Evolutionary conservation across 441 rosid genomes (phyloP).

Genomic region (Jatropha podagrica): DNA sequence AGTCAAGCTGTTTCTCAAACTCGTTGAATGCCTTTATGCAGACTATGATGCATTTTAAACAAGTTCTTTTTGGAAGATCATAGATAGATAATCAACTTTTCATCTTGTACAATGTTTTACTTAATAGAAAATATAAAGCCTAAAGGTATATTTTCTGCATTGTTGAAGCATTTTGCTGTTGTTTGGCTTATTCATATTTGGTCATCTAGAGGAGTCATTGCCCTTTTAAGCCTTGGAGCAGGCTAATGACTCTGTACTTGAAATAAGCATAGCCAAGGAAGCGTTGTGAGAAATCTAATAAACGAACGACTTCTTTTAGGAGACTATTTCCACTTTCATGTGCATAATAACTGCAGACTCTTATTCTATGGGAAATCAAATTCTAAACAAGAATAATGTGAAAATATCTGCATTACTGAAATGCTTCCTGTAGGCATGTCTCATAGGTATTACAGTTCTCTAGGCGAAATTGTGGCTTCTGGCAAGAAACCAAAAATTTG

Average conservation of each 20-base stretch:
- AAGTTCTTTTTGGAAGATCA: neutral
- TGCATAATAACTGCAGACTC: neutral
- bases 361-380: neutral
- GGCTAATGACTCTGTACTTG: neutral
- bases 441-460: no score
- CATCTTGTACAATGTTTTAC: conserved; percentile 6
- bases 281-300: no score
- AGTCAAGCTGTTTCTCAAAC: conserved; percentile 37
- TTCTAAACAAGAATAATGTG: neutral
- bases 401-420: no score
- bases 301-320: no score
- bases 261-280: neutral
- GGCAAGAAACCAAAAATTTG: no score
- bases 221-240: neutral
- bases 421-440: no score
- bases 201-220: neutral
- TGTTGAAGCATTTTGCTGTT: neutral
- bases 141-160: neutral
- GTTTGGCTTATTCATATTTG: neutral
- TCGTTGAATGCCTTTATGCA: conserved; percentile 14
- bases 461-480: no score
- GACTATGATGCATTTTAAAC: neutral
- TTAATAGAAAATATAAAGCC: neutral
- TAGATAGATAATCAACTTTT: neutral
- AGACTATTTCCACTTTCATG: no score